Percentiles rank a stretch among this genome's conserved stretches.
Conservation (phyloP, 257 asterid species). For the Solanum rostratum region DNA sequence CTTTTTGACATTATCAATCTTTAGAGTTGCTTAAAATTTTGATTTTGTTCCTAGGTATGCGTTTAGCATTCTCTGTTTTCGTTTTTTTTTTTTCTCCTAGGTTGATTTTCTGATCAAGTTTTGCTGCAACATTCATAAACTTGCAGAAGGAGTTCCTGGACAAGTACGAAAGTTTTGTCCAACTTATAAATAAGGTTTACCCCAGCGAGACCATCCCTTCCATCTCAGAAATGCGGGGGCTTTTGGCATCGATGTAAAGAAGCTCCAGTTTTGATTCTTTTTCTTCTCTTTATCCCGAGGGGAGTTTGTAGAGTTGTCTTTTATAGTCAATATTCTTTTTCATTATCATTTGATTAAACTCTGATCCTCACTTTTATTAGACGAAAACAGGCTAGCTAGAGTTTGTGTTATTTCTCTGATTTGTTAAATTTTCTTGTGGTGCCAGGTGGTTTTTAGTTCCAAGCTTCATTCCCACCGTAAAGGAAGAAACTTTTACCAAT, state of each 20-base stretch:
- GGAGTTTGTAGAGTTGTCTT: not conserved
- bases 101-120: not conserved
- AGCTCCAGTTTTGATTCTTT: not conserved
- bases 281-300: not conserved
- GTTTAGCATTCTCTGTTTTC: not conserved
- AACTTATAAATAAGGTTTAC: slow-evolving; percentile 69
- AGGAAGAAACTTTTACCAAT: not conserved
- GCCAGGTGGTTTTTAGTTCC: not conserved
- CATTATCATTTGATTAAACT: not conserved
- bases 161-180: slow-evolving; percentile 78
- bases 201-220: slow-evolving; percentile 75
- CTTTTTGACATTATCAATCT: too few species aligned
- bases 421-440: not conserved
- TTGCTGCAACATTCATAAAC: not conserved
- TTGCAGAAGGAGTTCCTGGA: slow-evolving; percentile 86
- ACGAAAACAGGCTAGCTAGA: not conserved
- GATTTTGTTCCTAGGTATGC: too few species aligned
- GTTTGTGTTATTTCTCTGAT: not conserved
- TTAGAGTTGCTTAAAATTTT: too few species aligned
- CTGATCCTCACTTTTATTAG: not conserved
- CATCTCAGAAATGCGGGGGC: slow-evolving; percentile 57
- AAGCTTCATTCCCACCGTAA: not conserved
- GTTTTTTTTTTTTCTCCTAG: not conserved
- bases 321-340: not conserved
- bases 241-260: slow-evolving; percentile 66